Conservation (phyloP, 352 stramenopile genomes). For the Globisporangium parvum region DNA sequence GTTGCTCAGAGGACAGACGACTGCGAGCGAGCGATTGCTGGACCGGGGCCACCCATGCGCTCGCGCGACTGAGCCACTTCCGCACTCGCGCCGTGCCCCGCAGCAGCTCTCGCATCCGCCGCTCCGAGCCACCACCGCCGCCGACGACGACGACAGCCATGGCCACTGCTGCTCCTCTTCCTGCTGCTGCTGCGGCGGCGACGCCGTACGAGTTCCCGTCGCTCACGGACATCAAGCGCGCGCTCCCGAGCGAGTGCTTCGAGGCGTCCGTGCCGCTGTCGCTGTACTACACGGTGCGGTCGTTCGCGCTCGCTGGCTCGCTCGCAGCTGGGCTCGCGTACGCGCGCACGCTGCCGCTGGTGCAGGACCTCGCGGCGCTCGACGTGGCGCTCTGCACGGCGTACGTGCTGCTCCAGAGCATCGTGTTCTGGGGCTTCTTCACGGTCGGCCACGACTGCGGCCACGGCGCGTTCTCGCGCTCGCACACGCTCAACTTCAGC, state of each 20-base stretch:
- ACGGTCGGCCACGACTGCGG: constrained; percentile 78
- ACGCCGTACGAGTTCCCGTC: constrained; percentile 57
- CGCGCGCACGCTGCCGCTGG: constrained; percentile 32
- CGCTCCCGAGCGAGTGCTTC: constrained; percentile 64
- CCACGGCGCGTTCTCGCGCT: constrained; percentile 75
- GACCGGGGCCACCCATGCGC: too few species aligned
- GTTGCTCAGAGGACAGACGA: too few species aligned
- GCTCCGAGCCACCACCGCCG: neutral
- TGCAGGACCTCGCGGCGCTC: constrained; percentile 27
- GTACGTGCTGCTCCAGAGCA: constrained; percentile 69
- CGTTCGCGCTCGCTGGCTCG: constrained; percentile 34
- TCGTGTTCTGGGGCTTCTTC: constrained; percentile 84
- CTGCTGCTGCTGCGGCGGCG: neutral
- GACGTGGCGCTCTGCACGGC: constrained; percentile 37
- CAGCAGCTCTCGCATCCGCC: neutral
- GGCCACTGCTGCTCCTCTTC: constrained; percentile 11
- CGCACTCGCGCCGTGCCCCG: neutral
- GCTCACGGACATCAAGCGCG: constrained; percentile 77
- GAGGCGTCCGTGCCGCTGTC: constrained; percentile 64
- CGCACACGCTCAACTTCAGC: constrained; percentile 72
- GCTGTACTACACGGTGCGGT: constrained; percentile 66
- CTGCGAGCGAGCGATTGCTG: too few species aligned
- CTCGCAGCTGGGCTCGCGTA: constrained; percentile 39
- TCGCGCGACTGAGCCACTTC: neutral
- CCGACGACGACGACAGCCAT: constrained; percentile 3